Conservation (phyloP, 2,329 filamentous ascomycete genomes). For the Colletotrichum magnum region DNA sequence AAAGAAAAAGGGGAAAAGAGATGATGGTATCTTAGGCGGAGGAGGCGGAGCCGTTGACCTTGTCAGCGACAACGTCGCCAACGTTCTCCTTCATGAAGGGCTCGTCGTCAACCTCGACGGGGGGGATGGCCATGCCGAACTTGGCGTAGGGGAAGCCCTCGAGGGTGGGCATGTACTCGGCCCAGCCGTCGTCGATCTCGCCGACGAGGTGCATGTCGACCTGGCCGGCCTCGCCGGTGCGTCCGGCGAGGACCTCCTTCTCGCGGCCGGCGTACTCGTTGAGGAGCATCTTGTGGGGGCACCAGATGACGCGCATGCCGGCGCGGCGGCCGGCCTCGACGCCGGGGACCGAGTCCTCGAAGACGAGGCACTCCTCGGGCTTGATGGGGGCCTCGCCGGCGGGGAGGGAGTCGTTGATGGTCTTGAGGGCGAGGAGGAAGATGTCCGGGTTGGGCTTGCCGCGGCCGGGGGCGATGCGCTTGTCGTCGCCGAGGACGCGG, state of each 20-base stretch:
- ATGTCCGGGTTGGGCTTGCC: slow-evolving; percentile 97
- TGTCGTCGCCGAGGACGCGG: slow-evolving; percentile 88
- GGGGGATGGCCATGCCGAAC: slow-evolving; percentile 69
- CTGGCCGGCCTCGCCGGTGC: slow-evolving; percentile 77
- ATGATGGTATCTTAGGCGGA: neutral
- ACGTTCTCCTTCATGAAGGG: slow-evolving; percentile 58
- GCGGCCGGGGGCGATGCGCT: slow-evolving; percentile 80
- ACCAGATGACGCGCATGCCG: slow-evolving; percentile 96
- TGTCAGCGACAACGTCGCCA: slow-evolving; percentile 42
- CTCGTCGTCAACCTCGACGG: slow-evolving; percentile 58
- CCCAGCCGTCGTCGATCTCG: slow-evolving; percentile 73
- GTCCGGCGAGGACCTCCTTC: slow-evolving; percentile 85
- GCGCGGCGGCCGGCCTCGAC: slow-evolving; percentile 92
- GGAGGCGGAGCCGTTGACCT: slow-evolving; percentile 22
- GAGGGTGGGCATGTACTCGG: slow-evolving; percentile 65
- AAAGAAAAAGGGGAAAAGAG: neutral
- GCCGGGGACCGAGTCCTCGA: slow-evolving; percentile 94
- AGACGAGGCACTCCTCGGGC: slow-evolving; percentile 93
- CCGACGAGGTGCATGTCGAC: slow-evolving; percentile 70
- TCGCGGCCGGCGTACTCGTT: slow-evolving; percentile 83
- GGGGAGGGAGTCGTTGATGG: slow-evolving; percentile 82
- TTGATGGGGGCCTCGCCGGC: slow-evolving; percentile 75
- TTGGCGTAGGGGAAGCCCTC: slow-evolving; percentile 70
- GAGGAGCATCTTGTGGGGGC: slow-evolving; percentile 84
- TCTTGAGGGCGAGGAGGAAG: slow-evolving; percentile 87